Conservation (phyloP, 2,329 filamentous ascomycete species). For the Xylaria sp. region DNA sequence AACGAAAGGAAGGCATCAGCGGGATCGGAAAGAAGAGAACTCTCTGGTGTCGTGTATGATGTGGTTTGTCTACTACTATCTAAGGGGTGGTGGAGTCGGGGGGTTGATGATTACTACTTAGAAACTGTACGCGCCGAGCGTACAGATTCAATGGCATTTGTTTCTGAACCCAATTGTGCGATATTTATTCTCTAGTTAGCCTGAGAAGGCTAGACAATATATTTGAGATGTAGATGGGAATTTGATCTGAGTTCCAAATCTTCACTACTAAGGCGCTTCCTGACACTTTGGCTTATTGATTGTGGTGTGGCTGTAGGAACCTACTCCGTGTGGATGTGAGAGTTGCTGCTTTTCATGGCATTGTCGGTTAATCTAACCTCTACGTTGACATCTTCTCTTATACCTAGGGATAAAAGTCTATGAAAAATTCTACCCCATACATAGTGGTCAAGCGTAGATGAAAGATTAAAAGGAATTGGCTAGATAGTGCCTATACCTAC, state of each 20-base stretch:
- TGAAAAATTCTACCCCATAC: too few relatives aligned
- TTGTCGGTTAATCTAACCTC: too few relatives aligned
- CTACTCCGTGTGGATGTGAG: too few relatives aligned
- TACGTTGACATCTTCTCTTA: too few relatives aligned
- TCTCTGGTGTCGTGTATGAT: conserved; percentile 31
- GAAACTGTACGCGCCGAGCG: background rate
- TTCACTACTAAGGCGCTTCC: background rate
- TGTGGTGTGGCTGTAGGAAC: background rate
- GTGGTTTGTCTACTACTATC: background rate
- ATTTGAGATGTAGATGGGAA: conserved; percentile 6
- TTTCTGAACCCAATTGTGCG: background rate
- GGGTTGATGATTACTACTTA: conserved; percentile 4
- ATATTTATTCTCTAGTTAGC: conserved; percentile 15
- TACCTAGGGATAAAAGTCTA: too few relatives aligned
- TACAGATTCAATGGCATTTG: conserved; percentile 5
- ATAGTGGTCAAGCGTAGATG: too few relatives aligned
- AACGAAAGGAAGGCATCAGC: conserved; percentile 1
- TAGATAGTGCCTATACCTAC: background rate
- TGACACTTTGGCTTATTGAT: background rate
- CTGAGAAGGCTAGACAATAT: background rate
- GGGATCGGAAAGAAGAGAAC: background rate
- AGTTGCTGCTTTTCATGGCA: too few relatives aligned
- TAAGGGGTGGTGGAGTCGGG: background rate
- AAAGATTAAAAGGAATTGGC: too few relatives aligned
- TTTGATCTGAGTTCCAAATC: background rate